These are phyloP conservation scores for Debaryomyces sp. DNA, from an alignment of 1,139 yeast species.

Conservation along the genomic window DNA sequence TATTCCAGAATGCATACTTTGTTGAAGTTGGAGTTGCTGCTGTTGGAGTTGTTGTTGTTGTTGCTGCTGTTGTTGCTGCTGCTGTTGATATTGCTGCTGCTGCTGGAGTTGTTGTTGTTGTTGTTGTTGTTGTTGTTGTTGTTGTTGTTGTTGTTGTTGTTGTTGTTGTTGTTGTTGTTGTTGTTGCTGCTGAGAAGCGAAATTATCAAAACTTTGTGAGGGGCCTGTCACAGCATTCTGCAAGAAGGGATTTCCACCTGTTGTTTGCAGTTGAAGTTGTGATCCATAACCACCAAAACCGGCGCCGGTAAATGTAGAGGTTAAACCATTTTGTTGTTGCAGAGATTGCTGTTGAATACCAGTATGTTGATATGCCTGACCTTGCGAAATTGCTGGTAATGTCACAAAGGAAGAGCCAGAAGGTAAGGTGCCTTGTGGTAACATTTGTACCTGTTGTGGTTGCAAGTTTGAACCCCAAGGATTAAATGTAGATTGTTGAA, in stretches of 20 bases:
- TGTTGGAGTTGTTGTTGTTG: slow-evolving; percentile 22
- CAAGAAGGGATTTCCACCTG: slow-evolving; percentile 31
- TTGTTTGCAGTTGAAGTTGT: slow-evolving; percentile 26
- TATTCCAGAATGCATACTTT: slow-evolving; percentile 19
- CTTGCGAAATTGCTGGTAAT: slow-evolving; percentile 17
- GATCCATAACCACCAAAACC: slow-evolving; percentile 60
- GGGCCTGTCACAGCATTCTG: slow-evolving; percentile 15
- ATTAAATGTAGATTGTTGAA: slow-evolving; percentile 47
- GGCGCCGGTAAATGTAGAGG: slow-evolving; percentile 51
- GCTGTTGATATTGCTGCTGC: slow-evolving; percentile 16
- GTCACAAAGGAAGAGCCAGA: slow-evolving; percentile 6
- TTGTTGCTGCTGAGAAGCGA: slow-evolving; percentile 9
- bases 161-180: slow-evolving; percentile 22
- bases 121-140: slow-evolving; percentile 22
- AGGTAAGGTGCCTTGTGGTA: background rate
- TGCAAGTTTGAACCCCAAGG: slow-evolving; percentile 40
- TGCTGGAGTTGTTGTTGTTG: slow-evolving; percentile 17
- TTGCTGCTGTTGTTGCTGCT: slow-evolving; percentile 16
- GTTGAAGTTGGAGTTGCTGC: slow-evolving; percentile 10
- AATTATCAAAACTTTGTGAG: background rate
- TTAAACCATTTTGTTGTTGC: slow-evolving; percentile 14
- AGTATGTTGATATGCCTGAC: slow-evolving; percentile 10
- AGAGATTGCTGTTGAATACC: slow-evolving; percentile 4
- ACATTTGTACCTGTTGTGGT: slow-evolving; percentile 11
- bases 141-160: slow-evolving; percentile 18